Evolutionary conservation across 495 filamentous ascomycete genomes (phyloP).

Genomic region (Beverwykella pulmonaria): DNA sequence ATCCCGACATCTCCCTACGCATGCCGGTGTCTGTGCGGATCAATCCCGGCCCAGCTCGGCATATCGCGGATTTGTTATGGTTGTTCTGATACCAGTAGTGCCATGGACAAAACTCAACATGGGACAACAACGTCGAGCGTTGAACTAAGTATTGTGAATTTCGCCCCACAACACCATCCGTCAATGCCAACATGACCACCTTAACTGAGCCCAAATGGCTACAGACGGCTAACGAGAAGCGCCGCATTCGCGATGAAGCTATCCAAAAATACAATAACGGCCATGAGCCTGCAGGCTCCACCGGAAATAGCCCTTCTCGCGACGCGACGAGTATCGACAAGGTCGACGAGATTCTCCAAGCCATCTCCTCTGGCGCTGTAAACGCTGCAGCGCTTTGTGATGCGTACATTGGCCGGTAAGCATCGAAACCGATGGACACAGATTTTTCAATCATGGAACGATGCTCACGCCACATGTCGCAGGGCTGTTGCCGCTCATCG

Average conservation of each 20-base stretch:
- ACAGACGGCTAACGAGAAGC: conserved; percentile 21
- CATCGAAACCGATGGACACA: background rate
- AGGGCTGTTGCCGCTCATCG: conserved; percentile 30
- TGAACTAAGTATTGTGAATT: too few species aligned
- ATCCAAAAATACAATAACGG: background rate
- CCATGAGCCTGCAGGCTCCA: background rate
- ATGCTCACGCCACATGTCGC: conserved; percentile 33
- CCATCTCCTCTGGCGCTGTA: conserved; percentile 47
- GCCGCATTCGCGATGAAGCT: conserved; percentile 26
- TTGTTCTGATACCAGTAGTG: background rate
- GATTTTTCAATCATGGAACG: background rate
- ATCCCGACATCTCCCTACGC: background rate
- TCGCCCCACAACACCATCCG: background rate
- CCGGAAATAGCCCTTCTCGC: conserved; percentile 39
- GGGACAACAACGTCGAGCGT: too few species aligned
- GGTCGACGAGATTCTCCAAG: conserved; percentile 44
- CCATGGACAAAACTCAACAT: too few species aligned
- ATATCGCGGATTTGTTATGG: too few species aligned
- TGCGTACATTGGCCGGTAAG: conserved; percentile 57
- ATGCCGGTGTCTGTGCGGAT: background rate
- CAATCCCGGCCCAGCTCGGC: background rate
- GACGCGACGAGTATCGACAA: conserved; percentile 46
- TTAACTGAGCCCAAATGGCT: conserved; percentile 16
- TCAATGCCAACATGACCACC: background rate
- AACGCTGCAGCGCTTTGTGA: conserved; percentile 49